These are phyloP conservation scores for Fraxinus sp. DNA, from an alignment of 305 asterid genomes.

Conservation along the genomic window DNA sequence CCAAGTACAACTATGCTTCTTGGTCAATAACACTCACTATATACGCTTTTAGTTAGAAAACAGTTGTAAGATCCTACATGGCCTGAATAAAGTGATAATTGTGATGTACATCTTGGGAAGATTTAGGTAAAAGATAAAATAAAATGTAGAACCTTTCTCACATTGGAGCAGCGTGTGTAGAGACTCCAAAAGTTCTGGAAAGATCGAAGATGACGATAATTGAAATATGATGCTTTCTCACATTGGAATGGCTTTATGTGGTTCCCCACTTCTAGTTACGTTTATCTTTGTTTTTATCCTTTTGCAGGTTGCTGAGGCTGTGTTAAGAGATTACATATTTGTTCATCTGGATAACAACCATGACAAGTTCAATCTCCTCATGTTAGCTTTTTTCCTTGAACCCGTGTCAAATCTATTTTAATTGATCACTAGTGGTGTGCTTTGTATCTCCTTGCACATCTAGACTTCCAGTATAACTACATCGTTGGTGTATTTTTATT, in stretches of 20 bases:
- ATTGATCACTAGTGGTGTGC: background rate
- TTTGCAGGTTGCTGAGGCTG: conserved; percentile 78
- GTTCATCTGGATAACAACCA: conserved; percentile 87
- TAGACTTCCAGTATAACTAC: conserved; percentile 2
- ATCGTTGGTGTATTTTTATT: background rate
- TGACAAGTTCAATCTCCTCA: conserved; percentile 87
- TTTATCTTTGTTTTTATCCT: conserved; percentile 14
- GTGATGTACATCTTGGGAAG: conserved; percentile 19
- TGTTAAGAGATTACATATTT: conserved; percentile 70
- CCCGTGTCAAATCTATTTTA: background rate
- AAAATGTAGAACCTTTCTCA: background rate
- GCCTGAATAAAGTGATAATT: conserved; percentile 8
- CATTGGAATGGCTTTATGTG: background rate
- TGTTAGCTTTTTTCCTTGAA: conserved; percentile 46
- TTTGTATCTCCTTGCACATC: conserved; percentile 1
- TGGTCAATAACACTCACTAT: background rate
- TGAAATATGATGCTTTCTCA: background rate
- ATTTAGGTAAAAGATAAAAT: conserved; percentile 16
- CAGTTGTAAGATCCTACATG: conserved; percentile 1
- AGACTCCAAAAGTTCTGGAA: background rate
- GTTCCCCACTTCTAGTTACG: conserved; percentile 9
- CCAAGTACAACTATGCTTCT: background rate
- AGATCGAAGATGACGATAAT: background rate
- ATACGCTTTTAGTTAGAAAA: conserved; percentile 2
- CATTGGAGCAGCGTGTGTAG: background rate